These are phyloP conservation scores for Malus hybrid DNA, from an alignment of 331 rosid species.

Conservation along the genomic window DNA sequence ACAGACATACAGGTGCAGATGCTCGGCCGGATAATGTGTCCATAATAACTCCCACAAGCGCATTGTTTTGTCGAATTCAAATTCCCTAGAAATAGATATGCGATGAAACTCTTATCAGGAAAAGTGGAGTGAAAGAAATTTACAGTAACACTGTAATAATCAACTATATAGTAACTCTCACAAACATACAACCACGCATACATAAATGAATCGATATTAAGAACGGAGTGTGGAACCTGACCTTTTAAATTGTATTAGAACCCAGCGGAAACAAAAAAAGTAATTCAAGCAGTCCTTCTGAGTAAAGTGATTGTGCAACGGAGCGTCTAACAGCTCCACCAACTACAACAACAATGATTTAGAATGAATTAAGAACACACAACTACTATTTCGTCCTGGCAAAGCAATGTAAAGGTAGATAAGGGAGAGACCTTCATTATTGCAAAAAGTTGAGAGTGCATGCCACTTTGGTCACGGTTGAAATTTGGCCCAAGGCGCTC, in stretches of 20 bases:
- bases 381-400: neutral
- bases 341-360: slow-evolving; percentile 51
- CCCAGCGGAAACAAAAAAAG: slow-evolving; percentile 99
- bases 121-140: neutral
- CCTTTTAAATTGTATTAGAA: slow-evolving; percentile 97
- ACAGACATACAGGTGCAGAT: slow-evolving; percentile 80
- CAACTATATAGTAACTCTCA: neutral
- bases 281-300: slow-evolving; percentile 91
- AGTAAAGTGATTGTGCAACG: slow-evolving; percentile 82
- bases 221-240: slow-evolving; percentile 20
- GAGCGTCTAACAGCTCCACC: slow-evolving; percentile 89
- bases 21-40: slow-evolving; percentile 88
- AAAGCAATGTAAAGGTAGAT: neutral
- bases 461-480: slow-evolving; percentile 98
- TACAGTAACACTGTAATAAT: neutral
- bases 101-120: neutral
- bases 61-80: slow-evolving; percentile 70
- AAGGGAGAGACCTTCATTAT: slow-evolving; percentile 62
- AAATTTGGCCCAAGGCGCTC: slow-evolving; percentile 97
- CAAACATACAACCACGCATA: neutral
- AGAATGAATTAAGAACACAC: neutral
- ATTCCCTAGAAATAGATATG: slow-evolving; percentile 48
- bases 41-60: slow-evolving; percentile 90
- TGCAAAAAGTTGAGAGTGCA: slow-evolving; percentile 99
- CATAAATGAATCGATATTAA: neutral